Evolutionary conservation across 2,329 filamentous ascomycete genomes (phyloP), one percentile per base, ranked within the genome.

Genomic region (Coniella vitis): DNA sequence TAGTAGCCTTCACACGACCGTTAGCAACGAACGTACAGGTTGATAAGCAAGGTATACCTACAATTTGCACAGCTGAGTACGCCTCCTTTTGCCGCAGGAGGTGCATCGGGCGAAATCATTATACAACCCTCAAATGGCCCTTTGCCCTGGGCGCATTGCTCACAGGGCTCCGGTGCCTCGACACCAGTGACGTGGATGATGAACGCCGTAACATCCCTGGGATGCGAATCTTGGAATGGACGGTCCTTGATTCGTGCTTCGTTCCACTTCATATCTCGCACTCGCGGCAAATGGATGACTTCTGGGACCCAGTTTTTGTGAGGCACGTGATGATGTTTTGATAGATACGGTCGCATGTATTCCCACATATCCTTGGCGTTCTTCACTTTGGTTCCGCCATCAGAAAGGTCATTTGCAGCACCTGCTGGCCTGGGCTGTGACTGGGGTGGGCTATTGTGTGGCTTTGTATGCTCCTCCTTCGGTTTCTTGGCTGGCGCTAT

Each of bases 151-250:
- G 10, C 7, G 45, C 64, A 66, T 20, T 41, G 45, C 0, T 22
- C 17, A 49, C 64, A 67, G 2, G 63, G 58, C 4, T 22, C 35
- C 0, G 52, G 44, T 2, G 59, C 59, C 14, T 48, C 48, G 2
- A 65, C 58, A 13, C 64, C 64, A 1, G 61, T 66, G 2, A 62
- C n/a, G 25, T 65, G 61, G 7, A 66, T 51, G 7, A 65, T 49
- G 4, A 65, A 32, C 14, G 59, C 56, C 8, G 61, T 58, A 4
- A 64, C 42, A 38, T 65, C 63, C 25, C 57, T 52, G 10, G 57
- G 47, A 7, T 55, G 47, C 7, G 47, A 41, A 43, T 65, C 63
- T 5, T 13, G 34, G 14, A 48, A 64, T 0, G 57, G 53, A 37
- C 57, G 43, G 0, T 46, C 40, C 14, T 13, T 31, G 8, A 55